Evolutionary conservation across 208 protist species (phyloP).

Genomic region (Crithidia fasciculata): DNA sequence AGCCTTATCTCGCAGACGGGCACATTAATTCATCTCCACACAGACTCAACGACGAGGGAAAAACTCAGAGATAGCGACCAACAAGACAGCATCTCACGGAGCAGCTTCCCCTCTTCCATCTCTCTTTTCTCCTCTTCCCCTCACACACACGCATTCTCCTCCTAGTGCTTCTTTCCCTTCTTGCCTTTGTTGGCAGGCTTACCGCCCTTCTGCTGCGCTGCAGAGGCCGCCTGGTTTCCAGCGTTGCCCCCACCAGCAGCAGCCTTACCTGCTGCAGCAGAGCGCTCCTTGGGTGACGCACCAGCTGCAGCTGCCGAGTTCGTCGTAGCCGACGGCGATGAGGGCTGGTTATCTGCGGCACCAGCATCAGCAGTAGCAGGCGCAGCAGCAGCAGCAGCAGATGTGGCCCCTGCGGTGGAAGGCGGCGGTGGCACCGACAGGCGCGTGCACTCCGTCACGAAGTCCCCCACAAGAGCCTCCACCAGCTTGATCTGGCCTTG

Average conservation of each 20-base stretch:
- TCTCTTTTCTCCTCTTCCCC: not conserved
- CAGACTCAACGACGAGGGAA: no score
- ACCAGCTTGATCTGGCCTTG: constrained; percentile 68
- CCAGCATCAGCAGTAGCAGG: not conserved
- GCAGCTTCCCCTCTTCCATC: not conserved
- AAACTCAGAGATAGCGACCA: no score
- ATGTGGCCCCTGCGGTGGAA: no score
- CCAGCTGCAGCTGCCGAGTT: not conserved
- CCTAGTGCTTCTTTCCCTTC: constrained; percentile 34
- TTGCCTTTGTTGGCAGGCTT: constrained; percentile 24
- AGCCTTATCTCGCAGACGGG: no score
- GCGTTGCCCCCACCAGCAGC: not conserved
- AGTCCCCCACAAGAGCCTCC: constrained; percentile 66
- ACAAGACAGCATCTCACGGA: no score
- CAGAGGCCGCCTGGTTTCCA: not conserved
- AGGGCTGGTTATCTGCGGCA: not conserved
- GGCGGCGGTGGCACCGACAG: not conserved
- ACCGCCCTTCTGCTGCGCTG: constrained; percentile 15
- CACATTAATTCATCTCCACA: no score
- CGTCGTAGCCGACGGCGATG: not conserved
- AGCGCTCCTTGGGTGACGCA: not conserved
- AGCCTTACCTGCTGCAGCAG: not conserved
- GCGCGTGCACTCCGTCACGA: constrained; percentile 61
- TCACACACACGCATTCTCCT: not conserved
- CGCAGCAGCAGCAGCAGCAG: not conserved